Evolutionary conservation across 495 filamentous ascomycete genomes (phyloP).

Genomic region (Parathielavia appendiculata): DNA sequence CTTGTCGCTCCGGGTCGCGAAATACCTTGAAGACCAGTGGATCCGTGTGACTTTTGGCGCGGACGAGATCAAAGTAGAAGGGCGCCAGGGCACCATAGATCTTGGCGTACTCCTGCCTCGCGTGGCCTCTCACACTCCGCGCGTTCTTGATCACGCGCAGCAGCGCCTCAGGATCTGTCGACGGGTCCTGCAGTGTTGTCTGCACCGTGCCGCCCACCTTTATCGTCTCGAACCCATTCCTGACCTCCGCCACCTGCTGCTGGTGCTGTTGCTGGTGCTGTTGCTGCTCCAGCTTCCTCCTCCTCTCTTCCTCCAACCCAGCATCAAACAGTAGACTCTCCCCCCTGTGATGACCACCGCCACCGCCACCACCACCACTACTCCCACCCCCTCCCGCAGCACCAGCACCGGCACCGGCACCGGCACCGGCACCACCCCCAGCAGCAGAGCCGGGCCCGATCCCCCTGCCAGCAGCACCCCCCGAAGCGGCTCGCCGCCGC

Average conservation of each 20-base stretch:
- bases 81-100: constrained; percentile 83
- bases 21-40: constrained; percentile 81
- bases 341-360: background rate
- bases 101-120: constrained; percentile 84
- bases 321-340: constrained; percentile 63
- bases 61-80: constrained; percentile 77
- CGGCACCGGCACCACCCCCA: constrained; percentile 20
- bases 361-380: constrained; percentile 9
- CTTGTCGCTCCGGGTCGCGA: constrained; percentile 81
- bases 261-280: constrained; percentile 12
- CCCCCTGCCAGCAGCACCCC: too few species aligned
- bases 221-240: constrained; percentile 66
- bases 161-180: constrained; percentile 52
- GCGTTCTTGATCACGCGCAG: constrained; percentile 62
- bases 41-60: constrained; percentile 68
- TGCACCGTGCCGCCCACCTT: constrained; percentile 32
- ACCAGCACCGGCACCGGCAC: constrained; percentile 20
- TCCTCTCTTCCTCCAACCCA: constrained; percentile 51
- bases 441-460: too few species aligned
- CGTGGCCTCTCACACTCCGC: constrained; percentile 77
- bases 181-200: constrained; percentile 21
- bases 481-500: constrained; percentile 51
- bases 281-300: constrained; percentile 20
- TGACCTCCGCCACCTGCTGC: constrained; percentile 29
- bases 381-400: constrained; percentile 20